phyloP scores from a whole-genome alignment of 1,284 basidiomycete species.

The Naganishia liquefaciens region DNA sequence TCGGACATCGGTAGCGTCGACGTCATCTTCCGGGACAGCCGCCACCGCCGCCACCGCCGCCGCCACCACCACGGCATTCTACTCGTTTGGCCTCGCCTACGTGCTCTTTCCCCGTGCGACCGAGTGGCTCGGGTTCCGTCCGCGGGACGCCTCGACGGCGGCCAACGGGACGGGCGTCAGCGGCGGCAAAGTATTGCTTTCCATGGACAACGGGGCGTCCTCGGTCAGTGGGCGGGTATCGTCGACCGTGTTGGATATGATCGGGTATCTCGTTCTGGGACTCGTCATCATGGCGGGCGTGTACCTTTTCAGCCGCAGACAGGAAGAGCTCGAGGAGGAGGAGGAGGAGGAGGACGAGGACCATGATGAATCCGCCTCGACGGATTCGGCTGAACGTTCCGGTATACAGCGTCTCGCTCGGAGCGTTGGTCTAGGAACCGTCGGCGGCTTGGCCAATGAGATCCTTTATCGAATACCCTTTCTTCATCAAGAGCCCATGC shows the following conservation, averaged over 20 bases:
- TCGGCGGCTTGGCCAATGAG: conserved; percentile 4
- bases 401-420: neutral
- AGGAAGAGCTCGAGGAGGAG: neutral
- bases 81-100: conserved; percentile 34
- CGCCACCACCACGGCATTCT: conserved; percentile 27
- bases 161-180: neutral
- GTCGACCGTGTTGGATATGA: neutral
- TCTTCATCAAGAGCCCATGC: neutral
- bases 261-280: neutral
- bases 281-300: conserved; percentile 7
- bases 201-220: neutral
- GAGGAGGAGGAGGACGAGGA: conserved; percentile 5
- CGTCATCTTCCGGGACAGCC: no score
- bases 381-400: neutral
- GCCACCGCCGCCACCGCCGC: no score
- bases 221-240: neutral
- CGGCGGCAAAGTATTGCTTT: conserved; percentile 3
- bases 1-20: conserved; percentile 9
- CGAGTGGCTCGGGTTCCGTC: conserved; percentile 13
- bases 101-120: conserved; percentile 33
- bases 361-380: neutral
- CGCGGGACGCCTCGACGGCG: neutral
- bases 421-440: conserved; percentile 15
- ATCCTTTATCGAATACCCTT: conserved; percentile 1
- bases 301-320: neutral